Percentiles rank a stretch among this genome's conserved stretches.
Evolutionary conservation across 768 basidiomycete species (phyloP).

Genomic region (Macrolepiota dolichaula): DNA sequence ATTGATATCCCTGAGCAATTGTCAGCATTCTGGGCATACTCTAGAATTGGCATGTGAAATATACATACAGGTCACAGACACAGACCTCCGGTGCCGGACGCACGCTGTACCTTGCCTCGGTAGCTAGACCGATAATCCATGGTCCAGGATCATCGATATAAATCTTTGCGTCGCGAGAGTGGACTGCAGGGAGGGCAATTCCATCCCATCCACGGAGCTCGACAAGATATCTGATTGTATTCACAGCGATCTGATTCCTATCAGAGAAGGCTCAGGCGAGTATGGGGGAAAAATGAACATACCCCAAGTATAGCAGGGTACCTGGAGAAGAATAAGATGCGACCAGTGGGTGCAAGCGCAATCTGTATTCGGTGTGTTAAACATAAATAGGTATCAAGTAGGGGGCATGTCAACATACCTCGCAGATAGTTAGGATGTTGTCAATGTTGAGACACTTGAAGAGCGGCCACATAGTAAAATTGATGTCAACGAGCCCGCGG

Average conservation of each 20-base stretch:
- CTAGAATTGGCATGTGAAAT: neutral
- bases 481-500: conserved; percentile 85
- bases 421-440: conserved; percentile 89
- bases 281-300: conserved; percentile 18
- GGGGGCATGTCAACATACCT: conserved; percentile 41
- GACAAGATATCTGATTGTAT: conserved; percentile 86
- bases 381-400: neutral
- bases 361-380: conserved; percentile 47
- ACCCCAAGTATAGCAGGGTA: conserved; percentile 92
- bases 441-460: conserved; percentile 93
- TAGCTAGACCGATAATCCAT: conserved; percentile 90
- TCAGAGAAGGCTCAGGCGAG: neutral
- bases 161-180: conserved; percentile 87
- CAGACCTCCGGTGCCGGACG: conserved; percentile 79
- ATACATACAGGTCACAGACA: conserved; percentile 76
- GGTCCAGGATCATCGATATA: conserved; percentile 96
- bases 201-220: conserved; percentile 94
- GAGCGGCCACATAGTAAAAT: conserved; percentile 96
- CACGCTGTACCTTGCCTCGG: conserved; percentile 78
- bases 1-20: conserved; percentile 63
- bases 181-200: conserved; percentile 76
- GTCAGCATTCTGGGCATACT: neutral
- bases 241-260: conserved; percentile 71
- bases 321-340: conserved; percentile 82
- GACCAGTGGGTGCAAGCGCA: conserved; percentile 83